A percentile compares a stretch with the other conserved stretches of the same genome.
phyloP scores from a whole-genome alignment of 2,329 filamentous ascomycete genomes.

The Aspergillus eucalypticola region DNA sequence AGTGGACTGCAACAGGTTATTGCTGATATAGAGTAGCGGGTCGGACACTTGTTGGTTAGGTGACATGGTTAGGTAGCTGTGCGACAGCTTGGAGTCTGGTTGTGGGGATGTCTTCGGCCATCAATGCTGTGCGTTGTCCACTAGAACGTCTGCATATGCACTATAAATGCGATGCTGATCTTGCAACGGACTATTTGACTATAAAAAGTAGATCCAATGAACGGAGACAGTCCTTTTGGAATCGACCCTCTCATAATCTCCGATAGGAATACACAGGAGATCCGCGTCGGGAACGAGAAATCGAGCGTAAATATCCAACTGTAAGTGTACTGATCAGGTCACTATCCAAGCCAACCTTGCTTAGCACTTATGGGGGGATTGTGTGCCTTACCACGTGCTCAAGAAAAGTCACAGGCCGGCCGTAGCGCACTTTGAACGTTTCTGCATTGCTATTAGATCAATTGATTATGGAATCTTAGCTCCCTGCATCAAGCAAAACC shows the following conservation, averaged over 20 bases:
- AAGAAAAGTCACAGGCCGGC: slow-evolving; percentile 34
- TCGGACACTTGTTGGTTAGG: slow-evolving; percentile 11
- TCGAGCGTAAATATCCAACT: slow-evolving; percentile 32
- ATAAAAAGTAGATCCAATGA: slow-evolving; percentile 26
- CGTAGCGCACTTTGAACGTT: slow-evolving; percentile 28
- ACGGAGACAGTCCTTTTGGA: slow-evolving; percentile 22
- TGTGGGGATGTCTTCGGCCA: slow-evolving; percentile 22
- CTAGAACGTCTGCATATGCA: slow-evolving; percentile 18
- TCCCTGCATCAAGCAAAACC: slow-evolving; percentile 37
- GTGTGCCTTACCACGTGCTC: slow-evolving; percentile 28
- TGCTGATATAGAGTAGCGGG: slow-evolving; percentile 20
- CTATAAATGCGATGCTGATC: slow-evolving; percentile 16
- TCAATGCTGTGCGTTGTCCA: slow-evolving; percentile 16
- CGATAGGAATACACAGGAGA: slow-evolving; percentile 25
- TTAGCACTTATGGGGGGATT: not conserved
- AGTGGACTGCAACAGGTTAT: slow-evolving; percentile 20
- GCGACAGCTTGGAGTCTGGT: slow-evolving; percentile 17
- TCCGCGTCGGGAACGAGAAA: slow-evolving; percentile 24
- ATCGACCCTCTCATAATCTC: slow-evolving; percentile 28
- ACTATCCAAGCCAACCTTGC: no score
- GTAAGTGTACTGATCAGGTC: not conserved
- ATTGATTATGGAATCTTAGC: slow-evolving; percentile 35
- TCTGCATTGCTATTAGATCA: not conserved
- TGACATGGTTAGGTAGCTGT: slow-evolving; percentile 15
- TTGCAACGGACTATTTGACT: slow-evolving; percentile 10